phyloP scores from a whole-genome alignment of 2,329 filamentous ascomycete species.

The Emergomyces pasteurianus region DNA sequence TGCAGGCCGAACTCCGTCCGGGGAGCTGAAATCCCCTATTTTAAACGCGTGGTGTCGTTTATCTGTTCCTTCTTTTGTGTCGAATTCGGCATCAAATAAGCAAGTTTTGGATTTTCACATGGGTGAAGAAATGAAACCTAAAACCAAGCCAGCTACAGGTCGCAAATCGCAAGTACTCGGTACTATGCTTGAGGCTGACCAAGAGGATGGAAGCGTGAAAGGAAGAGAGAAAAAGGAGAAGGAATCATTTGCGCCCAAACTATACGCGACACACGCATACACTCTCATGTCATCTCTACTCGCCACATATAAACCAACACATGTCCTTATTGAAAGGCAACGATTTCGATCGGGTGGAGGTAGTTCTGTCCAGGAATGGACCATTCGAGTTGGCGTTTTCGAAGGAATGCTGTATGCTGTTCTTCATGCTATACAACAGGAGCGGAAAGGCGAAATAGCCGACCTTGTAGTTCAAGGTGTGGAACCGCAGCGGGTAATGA shows the following conservation, averaged over 20 bases:
- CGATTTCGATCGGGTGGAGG: constrained; percentile 53
- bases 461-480: constrained; percentile 39
- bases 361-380: constrained; percentile 66
- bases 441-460: constrained; percentile 24
- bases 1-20: not conserved
- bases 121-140: constrained; percentile 1
- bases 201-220: not conserved
- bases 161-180: not conserved
- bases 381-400: constrained; percentile 66
- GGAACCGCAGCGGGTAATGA: constrained; percentile 42
- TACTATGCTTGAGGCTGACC: not conserved
- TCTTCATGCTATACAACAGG: constrained; percentile 43
- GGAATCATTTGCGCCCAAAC: constrained; percentile 41
- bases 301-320: constrained; percentile 44
- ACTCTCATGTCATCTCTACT: constrained; percentile 41
- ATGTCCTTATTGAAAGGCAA: constrained; percentile 59
- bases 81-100: not conserved
- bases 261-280: constrained; percentile 46
- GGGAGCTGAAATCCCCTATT: constrained; percentile 10
- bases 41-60: constrained; percentile 34
- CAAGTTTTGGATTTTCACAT: not conserved
- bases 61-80: constrained; percentile 19
- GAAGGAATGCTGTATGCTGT: constrained; percentile 71
- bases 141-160: not conserved
- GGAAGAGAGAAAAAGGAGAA: constrained; percentile 11